Conservation (phyloP, 2,329 filamentous ascomycete genomes). For the Sphaerulina populicola region DNA sequence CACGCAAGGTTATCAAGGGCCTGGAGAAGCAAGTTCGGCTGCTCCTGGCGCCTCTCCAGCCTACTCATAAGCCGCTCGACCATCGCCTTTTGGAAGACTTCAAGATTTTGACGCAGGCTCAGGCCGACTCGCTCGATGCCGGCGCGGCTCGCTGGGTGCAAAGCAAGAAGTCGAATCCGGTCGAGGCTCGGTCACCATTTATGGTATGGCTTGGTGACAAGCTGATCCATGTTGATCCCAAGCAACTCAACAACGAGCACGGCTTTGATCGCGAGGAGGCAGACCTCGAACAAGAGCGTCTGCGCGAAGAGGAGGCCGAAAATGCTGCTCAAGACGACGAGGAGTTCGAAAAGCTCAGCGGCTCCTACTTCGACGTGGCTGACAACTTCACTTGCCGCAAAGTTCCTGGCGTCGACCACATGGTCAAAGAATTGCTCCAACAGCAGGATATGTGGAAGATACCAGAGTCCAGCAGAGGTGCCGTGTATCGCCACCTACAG, state of each 20-base stretch:
- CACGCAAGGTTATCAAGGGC: constrained; percentile 38
- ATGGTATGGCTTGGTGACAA: constrained; percentile 51
- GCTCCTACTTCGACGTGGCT: constrained; percentile 28
- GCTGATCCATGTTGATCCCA: constrained; percentile 40
- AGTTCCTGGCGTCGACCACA: constrained; percentile 23
- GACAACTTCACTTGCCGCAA: constrained; percentile 36
- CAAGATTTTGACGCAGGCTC: constrained; percentile 53
- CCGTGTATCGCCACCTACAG: constrained; percentile 60
- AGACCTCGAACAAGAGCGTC: constrained; percentile 53
- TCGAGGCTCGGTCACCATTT: constrained; percentile 34
- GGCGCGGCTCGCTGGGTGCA: constrained; percentile 39
- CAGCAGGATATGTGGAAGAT: constrained; percentile 55
- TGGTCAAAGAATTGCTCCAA: constrained; percentile 35
- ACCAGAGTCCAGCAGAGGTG: constrained; percentile 47
- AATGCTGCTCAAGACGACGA: constrained; percentile 40
- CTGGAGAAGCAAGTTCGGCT: constrained; percentile 37
- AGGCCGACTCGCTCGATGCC: constrained; percentile 53
- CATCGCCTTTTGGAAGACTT: constrained; percentile 47
- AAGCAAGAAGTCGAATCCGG: constrained; percentile 17
- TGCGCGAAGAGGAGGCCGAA: constrained; percentile 54
- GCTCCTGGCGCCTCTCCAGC: constrained; percentile 40
- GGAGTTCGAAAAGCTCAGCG: constrained; percentile 35
- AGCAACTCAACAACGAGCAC: constrained; percentile 43
- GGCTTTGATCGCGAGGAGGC: constrained; percentile 51
- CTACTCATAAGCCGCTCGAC: constrained; percentile 42